Evolutionary conservation across 169 alveolate species (phyloP), one percentile per base, ranked within the genome.

Genomic region (Besnoitia besnoiti): DNA sequence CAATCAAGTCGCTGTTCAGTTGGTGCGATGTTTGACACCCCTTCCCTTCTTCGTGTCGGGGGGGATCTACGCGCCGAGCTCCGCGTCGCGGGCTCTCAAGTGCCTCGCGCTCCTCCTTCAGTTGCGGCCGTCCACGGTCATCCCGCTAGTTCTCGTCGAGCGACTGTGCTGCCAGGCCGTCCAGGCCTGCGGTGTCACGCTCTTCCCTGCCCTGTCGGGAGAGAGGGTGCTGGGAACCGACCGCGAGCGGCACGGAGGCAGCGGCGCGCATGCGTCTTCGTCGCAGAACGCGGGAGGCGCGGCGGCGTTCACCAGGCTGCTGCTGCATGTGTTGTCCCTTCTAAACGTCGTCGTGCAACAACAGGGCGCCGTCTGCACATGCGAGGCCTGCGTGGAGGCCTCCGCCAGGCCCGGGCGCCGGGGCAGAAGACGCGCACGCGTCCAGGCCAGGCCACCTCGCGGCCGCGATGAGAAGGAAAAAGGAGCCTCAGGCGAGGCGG

Each of bases 61-160:
- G 0, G 61, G 61, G 0, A 27, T 40, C 27, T 77, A 77, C 59
- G 3, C 87, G 30, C 40, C 59, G 0, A 1, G 16, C 24, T 16
- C 61, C 3, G 49, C 87, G n/a, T 14, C 87, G 5, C 87, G 87
- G 59, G 93, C 93, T 10, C 89, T 90, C 33, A 80, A 67, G 27
- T 47, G 40, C 24, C 93, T 90, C 47, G 93, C 89, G 46, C 82
- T 90, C 51, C 93, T 90, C 76, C 89, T 90, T 59, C 93, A 90
- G 89, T 59, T 90, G 55, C 77, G 84, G 35, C 93, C 88, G 12
- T 47, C 49, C 24, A 51, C 89, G 46, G 35, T 79, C 55, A 59
- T 90, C 67, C 93, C 93, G 82, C 82, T 90, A 44, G 85, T 49
- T 47, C 93, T 90, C 46, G 89, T 90, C 49, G 84, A 84, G 77